These are phyloP conservation scores for Colletotrichum chlorophyti DNA, from an alignment of 2,329 filamentous ascomycete genomes.

Conservation along the genomic window DNA sequence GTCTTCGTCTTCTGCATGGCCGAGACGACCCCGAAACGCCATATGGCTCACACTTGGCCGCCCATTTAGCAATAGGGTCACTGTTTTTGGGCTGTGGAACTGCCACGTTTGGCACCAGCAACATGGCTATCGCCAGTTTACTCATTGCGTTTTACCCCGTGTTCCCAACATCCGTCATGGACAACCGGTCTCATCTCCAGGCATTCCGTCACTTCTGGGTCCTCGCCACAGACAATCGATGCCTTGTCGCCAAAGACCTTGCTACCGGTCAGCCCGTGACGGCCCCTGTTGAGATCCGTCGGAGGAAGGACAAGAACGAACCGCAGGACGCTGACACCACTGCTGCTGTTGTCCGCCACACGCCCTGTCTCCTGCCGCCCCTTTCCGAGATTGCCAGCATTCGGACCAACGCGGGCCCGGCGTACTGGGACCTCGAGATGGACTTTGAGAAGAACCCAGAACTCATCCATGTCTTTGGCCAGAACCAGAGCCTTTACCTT, in stretches of 20 bases:
- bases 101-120: constrained; percentile 87
- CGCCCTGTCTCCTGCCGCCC: constrained; percentile 69
- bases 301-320: constrained; percentile 50
- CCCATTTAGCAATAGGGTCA: constrained; percentile 88
- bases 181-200: constrained; percentile 94
- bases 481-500: constrained; percentile 77
- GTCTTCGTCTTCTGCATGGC: constrained; percentile 86
- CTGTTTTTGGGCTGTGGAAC: constrained; percentile 93
- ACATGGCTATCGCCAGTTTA: constrained; percentile 84
- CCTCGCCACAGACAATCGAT: constrained; percentile 86
- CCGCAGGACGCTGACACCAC: not conserved
- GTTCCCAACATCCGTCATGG: constrained; percentile 86
- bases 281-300: constrained; percentile 71
- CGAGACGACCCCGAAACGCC: constrained; percentile 83
- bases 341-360: constrained; percentile 48
- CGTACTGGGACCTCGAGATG: constrained; percentile 83
- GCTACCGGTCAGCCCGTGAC: constrained; percentile 82
- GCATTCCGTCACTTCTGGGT: constrained; percentile 98
- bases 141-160: constrained; percentile 94
- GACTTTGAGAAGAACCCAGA: constrained; percentile 71
- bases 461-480: constrained; percentile 69
- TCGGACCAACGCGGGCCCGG: constrained; percentile 64
- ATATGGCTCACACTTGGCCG: constrained; percentile 92
- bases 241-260: constrained; percentile 85
- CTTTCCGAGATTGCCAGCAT: constrained; percentile 68